These are phyloP conservation scores for Monilinia aucupariae DNA, from an alignment of 2,329 filamentous ascomycete genomes.

Conservation along the genomic window DNA sequence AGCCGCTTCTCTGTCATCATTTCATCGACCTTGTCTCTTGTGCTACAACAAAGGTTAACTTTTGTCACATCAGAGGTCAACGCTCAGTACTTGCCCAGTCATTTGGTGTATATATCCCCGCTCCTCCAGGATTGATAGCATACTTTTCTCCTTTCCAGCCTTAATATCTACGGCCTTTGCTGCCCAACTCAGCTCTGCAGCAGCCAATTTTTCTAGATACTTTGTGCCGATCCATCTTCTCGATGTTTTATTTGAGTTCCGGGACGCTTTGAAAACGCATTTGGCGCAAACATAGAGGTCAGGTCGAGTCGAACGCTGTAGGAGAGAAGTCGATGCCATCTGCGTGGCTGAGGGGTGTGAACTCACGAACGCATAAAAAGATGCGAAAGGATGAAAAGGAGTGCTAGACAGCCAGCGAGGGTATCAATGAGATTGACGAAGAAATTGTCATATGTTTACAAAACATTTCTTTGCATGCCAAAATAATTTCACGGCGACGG, in stretches of 20 bases:
- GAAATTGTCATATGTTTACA: not conserved
- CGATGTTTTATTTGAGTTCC: slow-evolving; percentile 13
- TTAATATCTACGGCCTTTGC: slow-evolving; percentile 44
- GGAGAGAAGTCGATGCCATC: slow-evolving; percentile 31
- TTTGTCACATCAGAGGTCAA: not conserved
- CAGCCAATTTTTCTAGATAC: slow-evolving; percentile 36
- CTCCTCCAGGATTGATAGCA: slow-evolving; percentile 63
- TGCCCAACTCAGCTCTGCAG: slow-evolving; percentile 42
- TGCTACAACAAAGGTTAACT: slow-evolving; percentile 22
- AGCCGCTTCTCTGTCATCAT: slow-evolving; percentile 61
- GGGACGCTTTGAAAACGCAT: slow-evolving; percentile 28
- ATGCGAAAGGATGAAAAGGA: not conserved
- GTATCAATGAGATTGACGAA: not conserved
- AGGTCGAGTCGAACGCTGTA: slow-evolving; percentile 26
- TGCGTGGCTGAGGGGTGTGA: slow-evolving; percentile 8
- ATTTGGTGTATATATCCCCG: slow-evolving; percentile 69
- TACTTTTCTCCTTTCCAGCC: slow-evolving; percentile 45
- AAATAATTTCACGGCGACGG: slow-evolving; percentile 11
- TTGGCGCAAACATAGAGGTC: slow-evolving; percentile 32
- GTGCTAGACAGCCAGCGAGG: not conserved
- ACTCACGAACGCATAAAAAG: not conserved
- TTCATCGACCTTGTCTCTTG: slow-evolving; percentile 51
- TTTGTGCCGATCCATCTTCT: slow-evolving; percentile 32
- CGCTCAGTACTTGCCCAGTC: slow-evolving; percentile 55
- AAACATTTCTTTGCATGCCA: not conserved